A percentile compares a stretch with the other conserved stretches of the same genome.
Conservation (phyloP, 1,139 yeast genomes). For the Yamadazyma membranifaciens region DNA sequence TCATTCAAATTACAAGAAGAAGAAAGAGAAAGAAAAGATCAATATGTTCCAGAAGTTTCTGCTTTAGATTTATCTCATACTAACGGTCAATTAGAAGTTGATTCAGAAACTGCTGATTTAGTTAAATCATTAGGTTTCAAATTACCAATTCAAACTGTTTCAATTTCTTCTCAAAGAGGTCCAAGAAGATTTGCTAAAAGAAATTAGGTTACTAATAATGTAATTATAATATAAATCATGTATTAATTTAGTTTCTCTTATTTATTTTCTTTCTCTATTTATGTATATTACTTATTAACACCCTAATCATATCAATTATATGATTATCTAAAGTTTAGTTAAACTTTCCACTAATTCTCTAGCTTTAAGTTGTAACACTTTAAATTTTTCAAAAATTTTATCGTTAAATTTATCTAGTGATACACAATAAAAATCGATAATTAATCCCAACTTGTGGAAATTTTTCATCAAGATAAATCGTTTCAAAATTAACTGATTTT, state of each 20-base stretch:
- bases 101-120: constrained; percentile 96
- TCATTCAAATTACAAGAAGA: constrained; percentile 99
- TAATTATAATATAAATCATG: constrained; percentile 7
- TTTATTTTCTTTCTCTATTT: no score
- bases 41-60: constrained; percentile 99
- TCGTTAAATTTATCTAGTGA: constrained; percentile 2
- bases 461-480: constrained; percentile 5
- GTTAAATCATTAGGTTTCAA: constrained; percentile 96
- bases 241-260: constrained; percentile 1
- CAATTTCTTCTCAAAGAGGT: constrained; percentile 91
- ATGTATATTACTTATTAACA: no score
- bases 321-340: neutral
- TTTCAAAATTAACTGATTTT: constrained; percentile 3
- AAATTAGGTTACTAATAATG: constrained; percentile 48
- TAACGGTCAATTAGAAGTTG: constrained; percentile 96
- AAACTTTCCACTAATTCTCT: constrained; percentile 5
- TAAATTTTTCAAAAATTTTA: constrained; percentile 3
- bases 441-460: neutral
- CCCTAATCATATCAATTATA: no score
- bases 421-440: constrained; percentile 1
- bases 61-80: constrained; percentile 98
- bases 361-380: constrained; percentile 4
- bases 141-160: constrained; percentile 87
- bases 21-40: constrained; percentile 99
- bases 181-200: constrained; percentile 96